Conservation (phyloP, 2,329 filamentous ascomycete species). For the Nakataea oryzae region DNA sequence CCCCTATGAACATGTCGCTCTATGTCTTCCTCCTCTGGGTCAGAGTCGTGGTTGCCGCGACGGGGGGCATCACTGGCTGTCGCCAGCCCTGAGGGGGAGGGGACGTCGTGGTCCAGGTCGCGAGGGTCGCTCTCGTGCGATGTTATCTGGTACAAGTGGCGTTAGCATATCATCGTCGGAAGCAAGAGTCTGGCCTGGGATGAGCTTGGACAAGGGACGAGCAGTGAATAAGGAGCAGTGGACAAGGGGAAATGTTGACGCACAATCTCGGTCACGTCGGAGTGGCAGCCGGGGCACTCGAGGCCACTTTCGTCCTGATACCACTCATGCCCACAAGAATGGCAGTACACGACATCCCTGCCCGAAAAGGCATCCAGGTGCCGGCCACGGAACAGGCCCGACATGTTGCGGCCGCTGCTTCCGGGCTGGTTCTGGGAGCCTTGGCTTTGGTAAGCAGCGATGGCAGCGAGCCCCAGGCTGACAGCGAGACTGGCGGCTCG, state of each 20-base stretch:
- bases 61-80: conserved; percentile 5
- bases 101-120: too few relatives aligned
- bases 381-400: conserved; percentile 5
- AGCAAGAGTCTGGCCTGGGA: conserved; percentile 4
- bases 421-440: conserved; percentile 16
- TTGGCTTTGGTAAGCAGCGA: conserved; percentile 42
- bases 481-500: conserved; percentile 44
- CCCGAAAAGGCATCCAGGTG: conserved; percentile 39
- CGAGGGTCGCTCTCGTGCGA: conserved; percentile 52
- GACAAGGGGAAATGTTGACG: not conserved
- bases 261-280: conserved; percentile 80
- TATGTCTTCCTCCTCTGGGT: conserved; percentile 49
- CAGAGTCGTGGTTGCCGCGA: conserved; percentile 30
- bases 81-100: conserved; percentile 19
- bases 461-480: conserved; percentile 47
- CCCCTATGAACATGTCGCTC: conserved; percentile 35
- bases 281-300: conserved; percentile 65
- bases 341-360: conserved; percentile 75
- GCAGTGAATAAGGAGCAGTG: not conserved
- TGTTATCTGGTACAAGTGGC: conserved; percentile 28
- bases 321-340: conserved; percentile 75
- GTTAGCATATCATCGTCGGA: conserved; percentile 14
- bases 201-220: too few relatives aligned
- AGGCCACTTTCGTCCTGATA: conserved; percentile 59
- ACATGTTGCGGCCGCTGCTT: conserved; percentile 15